Percentiles rank a stretch among this genome's conserved stretches.
Evolutionary conservation across 2,329 filamentous ascomycete genomes (phyloP).

Genomic region (Blastomyces silverae): DNA sequence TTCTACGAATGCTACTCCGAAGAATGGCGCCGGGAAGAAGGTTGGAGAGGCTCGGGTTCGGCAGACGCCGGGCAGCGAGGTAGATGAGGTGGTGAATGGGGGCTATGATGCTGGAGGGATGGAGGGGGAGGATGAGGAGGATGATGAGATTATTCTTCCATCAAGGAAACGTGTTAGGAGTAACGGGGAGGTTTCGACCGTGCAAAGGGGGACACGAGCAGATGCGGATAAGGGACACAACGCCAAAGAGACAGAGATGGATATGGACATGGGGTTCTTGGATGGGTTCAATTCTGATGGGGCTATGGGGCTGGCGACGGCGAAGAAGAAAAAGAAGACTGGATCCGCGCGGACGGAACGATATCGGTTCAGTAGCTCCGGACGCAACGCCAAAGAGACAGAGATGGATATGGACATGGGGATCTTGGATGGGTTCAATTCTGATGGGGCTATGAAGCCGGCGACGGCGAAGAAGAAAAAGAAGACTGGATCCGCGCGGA

Average conservation of each 20-base stretch:
- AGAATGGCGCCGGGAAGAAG: constrained; percentile 14
- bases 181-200: constrained; percentile 23
- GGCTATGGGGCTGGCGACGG: constrained; percentile 12
- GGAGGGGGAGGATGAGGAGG: constrained; percentile 30
- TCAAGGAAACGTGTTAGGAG: constrained; percentile 38
- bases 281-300: constrained; percentile 13
- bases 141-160: constrained; percentile 35
- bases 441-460: constrained; percentile 8
- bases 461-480: too few relatives aligned
- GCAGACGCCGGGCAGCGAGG: neutral
- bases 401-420: constrained; percentile 21
- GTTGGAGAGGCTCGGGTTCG: constrained; percentile 11
- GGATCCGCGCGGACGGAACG: constrained; percentile 49
- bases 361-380: constrained; percentile 53
- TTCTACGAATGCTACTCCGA: neutral
- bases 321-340: constrained; percentile 28
- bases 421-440: constrained; percentile 17
- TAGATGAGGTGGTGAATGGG: constrained; percentile 3
- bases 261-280: constrained; percentile 19
- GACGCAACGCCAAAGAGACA: neutral
- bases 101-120: constrained; percentile 2
- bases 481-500: too few relatives aligned
- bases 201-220: constrained; percentile 12
- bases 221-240: neutral
- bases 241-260: constrained; percentile 16